phyloP scores from a whole-genome alignment of 2,329 filamentous ascomycete genomes.

The Passalora sequoiae region DNA sequence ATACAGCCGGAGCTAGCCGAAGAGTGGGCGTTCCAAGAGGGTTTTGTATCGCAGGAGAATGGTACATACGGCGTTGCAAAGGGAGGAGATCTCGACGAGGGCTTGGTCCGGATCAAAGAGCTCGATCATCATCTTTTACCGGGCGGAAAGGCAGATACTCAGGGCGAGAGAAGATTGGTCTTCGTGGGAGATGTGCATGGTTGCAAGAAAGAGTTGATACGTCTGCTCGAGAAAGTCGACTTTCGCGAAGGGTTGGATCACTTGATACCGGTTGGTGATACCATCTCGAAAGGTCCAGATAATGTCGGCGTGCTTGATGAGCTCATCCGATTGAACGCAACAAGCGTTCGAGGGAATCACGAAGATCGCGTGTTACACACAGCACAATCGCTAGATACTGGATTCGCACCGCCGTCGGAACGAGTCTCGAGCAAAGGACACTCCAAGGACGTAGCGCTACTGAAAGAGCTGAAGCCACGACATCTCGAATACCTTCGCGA shows the following conservation, averaged over 20 bases:
- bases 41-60: slow-evolving; percentile 29
- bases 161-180: slow-evolving; percentile 58
- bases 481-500: slow-evolving; percentile 32
- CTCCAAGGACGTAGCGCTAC: slow-evolving; percentile 26
- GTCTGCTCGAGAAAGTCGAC: slow-evolving; percentile 61
- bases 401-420: slow-evolving; percentile 4
- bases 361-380: slow-evolving; percentile 75
- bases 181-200: slow-evolving; percentile 92
- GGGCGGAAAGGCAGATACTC: slow-evolving; percentile 31
- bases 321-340: slow-evolving; percentile 67
- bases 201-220: slow-evolving; percentile 59
- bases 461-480: slow-evolving; percentile 26
- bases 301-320: slow-evolving; percentile 71
- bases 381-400: slow-evolving; percentile 17
- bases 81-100: slow-evolving; percentile 26
- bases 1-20: slow-evolving; percentile 36
- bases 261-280: slow-evolving; percentile 69
- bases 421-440: slow-evolving; percentile 21
- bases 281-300: slow-evolving; percentile 83
- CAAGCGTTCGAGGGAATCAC: slow-evolving; percentile 84
- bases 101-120: slow-evolving; percentile 47
- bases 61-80: slow-evolving; percentile 30
- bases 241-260: slow-evolving; percentile 65
- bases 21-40: slow-evolving; percentile 32
- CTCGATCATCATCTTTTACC: slow-evolving; percentile 40